Percentiles rank a stretch among this genome's conserved stretches.
phyloP scores from a whole-genome alignment of 2,329 filamentous ascomycete species.

The Parastagonospora nodorum region DNA sequence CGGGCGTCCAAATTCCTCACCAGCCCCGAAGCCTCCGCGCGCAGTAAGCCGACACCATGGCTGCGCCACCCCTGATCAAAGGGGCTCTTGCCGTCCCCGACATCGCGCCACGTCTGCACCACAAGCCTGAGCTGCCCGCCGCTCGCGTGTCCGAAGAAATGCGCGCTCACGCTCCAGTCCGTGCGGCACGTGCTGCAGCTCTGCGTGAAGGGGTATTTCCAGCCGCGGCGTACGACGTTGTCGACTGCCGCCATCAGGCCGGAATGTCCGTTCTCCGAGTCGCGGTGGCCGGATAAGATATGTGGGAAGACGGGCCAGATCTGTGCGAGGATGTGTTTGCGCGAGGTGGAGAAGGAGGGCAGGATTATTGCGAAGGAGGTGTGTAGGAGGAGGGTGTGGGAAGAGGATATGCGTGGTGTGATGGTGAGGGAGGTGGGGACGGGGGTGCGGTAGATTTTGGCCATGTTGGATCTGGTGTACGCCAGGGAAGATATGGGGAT shows the following conservation, averaged over 20 bases:
- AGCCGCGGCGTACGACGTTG: constrained; percentile 21
- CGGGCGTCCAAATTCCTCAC: constrained; percentile 7
- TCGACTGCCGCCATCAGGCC: constrained; percentile 27
- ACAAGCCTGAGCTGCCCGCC: constrained; percentile 18
- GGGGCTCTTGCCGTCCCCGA: constrained; percentile 27
- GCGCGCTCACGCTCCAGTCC: constrained; percentile 25
- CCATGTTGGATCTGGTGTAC: constrained; percentile 8
- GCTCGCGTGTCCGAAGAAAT: constrained; percentile 7
- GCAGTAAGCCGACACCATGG: constrained; percentile 24
- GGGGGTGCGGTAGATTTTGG: constrained; percentile 19
- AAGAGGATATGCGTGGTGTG: constrained; percentile 18
- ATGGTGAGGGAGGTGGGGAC: constrained; percentile 14
- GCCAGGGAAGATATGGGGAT: constrained; percentile 24
- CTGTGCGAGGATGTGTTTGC: constrained; percentile 13
- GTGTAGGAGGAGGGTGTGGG: constrained; percentile 23
- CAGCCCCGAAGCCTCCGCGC: constrained; percentile 2
- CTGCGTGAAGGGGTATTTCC: constrained; percentile 20
- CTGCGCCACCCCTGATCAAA: constrained; percentile 35
- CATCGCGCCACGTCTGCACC: constrained; percentile 32
- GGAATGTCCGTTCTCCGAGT: constrained; percentile 24
- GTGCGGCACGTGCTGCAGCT: constrained; percentile 32
- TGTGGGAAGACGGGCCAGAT: constrained; percentile 32
- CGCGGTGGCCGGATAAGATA: constrained; percentile 31
- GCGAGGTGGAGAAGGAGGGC: constrained; percentile 9
- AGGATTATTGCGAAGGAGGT: constrained; percentile 23